phyloP scores from a whole-genome alignment of 1,284 basidiomycete genomes.

The Cryptococcus sp. region DNA sequence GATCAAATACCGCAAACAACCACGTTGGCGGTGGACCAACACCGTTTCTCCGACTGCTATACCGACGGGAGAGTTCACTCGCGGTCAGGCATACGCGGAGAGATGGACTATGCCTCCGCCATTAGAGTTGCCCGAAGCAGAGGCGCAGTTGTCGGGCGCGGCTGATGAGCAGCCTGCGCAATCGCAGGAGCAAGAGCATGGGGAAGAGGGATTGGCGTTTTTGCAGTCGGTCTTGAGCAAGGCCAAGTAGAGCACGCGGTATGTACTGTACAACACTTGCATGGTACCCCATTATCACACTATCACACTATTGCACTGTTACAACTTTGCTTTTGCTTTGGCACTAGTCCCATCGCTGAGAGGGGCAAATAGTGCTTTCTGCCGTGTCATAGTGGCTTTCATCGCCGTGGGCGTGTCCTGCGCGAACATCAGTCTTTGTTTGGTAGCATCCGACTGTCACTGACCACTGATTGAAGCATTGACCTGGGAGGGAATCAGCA shows the following conservation, averaged over 20 bases:
- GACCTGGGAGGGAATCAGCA: slow-evolving; percentile 26
- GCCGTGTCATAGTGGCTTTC: slow-evolving; percentile 53
- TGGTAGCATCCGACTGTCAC: slow-evolving; percentile 19
- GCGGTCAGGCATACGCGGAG: slow-evolving; percentile 39
- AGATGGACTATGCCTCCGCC: slow-evolving; percentile 42
- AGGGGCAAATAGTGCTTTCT: slow-evolving; percentile 40
- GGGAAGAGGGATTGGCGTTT: slow-evolving; percentile 34
- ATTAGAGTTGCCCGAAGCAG: slow-evolving; percentile 4
- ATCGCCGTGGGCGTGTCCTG: slow-evolving; percentile 55
- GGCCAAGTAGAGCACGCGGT: slow-evolving; percentile 9
- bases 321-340: slow-evolving; percentile 22
- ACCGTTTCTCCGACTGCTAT: slow-evolving; percentile 20
- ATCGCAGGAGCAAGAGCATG: slow-evolving; percentile 7
- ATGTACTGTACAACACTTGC: slow-evolving; percentile 6
- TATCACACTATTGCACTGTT: slow-evolving; percentile 5
- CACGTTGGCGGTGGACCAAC: slow-evolving; percentile 43
- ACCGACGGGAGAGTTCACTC: slow-evolving; percentile 33
- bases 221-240: slow-evolving; percentile 20
- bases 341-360: slow-evolving; percentile 8
- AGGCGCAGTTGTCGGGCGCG: slow-evolving; percentile 13
- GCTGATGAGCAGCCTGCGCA: slow-evolving; percentile 5
- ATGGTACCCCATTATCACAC: neutral
- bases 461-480: slow-evolving; percentile 67
- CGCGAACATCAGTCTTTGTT: slow-evolving; percentile 5
- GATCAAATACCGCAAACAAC: slow-evolving; percentile 30